Percentiles rank a stretch among this genome's conserved stretches.
These are phyloP conservation scores for Arabis hirsuta DNA, from an alignment of 345 rosid genomes.

Conservation along the genomic window DNA sequence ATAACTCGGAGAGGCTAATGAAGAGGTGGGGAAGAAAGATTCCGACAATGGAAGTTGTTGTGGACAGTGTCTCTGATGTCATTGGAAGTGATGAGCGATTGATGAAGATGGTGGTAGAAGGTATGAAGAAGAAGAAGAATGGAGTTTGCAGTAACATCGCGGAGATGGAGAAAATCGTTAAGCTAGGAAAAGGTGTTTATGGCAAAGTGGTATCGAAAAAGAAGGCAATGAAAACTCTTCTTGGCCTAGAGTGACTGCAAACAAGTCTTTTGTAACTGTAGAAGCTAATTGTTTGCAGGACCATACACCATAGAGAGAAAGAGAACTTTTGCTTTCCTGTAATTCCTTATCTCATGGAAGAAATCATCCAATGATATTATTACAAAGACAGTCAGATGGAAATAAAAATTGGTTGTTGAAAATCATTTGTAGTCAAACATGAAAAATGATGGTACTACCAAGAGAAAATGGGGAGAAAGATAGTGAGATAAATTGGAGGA, in stretches of 20 bases:
- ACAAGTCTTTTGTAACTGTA: not conserved
- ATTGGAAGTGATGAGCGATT: conserved; percentile 75
- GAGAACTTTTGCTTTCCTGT: conserved; percentile 25
- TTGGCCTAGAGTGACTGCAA: conserved; percentile 40
- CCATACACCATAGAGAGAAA: not conserved
- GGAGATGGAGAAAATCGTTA: conserved; percentile 60
- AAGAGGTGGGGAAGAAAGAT: conserved; percentile 77
- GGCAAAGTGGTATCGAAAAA: conserved; percentile 71
- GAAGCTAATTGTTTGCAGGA: conserved; percentile 12
- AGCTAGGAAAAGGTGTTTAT: conserved; percentile 65
- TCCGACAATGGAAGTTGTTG: conserved; percentile 55
- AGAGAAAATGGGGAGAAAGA: not conserved
- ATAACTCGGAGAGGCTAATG: conserved; percentile 58
- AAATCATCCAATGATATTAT: conserved; percentile 26
- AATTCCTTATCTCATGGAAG: conserved; percentile 37
- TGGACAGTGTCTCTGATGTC: conserved; percentile 60
- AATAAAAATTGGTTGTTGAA: conserved; percentile 15
- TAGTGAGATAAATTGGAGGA: conserved; percentile 8
- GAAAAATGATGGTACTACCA: conserved; percentile 15
- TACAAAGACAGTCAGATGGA: conserved; percentile 10
- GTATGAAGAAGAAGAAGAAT: conserved; percentile 47
- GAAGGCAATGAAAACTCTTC: conserved; percentile 66
- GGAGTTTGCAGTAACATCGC: conserved; percentile 38
- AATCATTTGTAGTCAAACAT: conserved; percentile 21
- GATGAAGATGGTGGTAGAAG: conserved; percentile 52